These are phyloP conservation scores for Cryphonectria naterciae DNA, from an alignment of 2,329 filamentous ascomycete species.

Conservation along the genomic window DNA sequence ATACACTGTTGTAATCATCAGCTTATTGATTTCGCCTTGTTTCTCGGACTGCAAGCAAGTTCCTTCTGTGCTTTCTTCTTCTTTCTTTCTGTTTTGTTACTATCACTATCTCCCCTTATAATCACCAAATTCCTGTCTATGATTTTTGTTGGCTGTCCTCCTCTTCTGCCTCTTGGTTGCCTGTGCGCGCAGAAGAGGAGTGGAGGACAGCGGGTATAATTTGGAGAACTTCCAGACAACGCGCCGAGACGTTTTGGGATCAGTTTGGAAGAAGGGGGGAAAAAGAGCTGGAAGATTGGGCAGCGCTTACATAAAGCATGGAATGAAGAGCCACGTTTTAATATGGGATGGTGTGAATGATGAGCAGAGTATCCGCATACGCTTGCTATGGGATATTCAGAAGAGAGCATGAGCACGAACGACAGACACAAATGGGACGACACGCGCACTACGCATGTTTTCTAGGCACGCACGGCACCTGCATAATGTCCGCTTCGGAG, in stretches of 20 bases:
- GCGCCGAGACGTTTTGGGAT: neutral
- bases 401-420: slow-evolving; percentile 22
- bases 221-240: slow-evolving; percentile 3
- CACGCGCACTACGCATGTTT: slow-evolving; percentile 24
- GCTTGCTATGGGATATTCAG: slow-evolving; percentile 15
- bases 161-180: slow-evolving; percentile 18
- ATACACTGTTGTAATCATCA: slow-evolving; percentile 33
- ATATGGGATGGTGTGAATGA: slow-evolving; percentile 3
- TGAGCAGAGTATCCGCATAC: slow-evolving; percentile 17
- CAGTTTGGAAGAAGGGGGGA: neutral
- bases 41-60: slow-evolving; percentile 21
- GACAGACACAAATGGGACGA: slow-evolving; percentile 20
- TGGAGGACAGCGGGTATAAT: slow-evolving; percentile 11
- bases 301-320: slow-evolving; percentile 4
- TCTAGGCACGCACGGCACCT: slow-evolving; percentile 18
- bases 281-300: slow-evolving; percentile 1
- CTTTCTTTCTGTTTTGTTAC: neutral
- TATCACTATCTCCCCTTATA: slow-evolving; percentile 25
- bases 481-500: slow-evolving; percentile 20
- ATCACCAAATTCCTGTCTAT: slow-evolving; percentile 29
- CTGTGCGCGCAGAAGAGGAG: slow-evolving; percentile 3
- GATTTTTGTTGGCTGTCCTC: slow-evolving; percentile 25
- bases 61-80: slow-evolving; percentile 25
- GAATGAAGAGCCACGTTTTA: neutral
- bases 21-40: slow-evolving; percentile 31